Evolutionary conservation across 139 green algal genomes (phyloP), one percentile per base, ranked within the genome.

Genomic region (Yamagishiella unicocca): DNA sequence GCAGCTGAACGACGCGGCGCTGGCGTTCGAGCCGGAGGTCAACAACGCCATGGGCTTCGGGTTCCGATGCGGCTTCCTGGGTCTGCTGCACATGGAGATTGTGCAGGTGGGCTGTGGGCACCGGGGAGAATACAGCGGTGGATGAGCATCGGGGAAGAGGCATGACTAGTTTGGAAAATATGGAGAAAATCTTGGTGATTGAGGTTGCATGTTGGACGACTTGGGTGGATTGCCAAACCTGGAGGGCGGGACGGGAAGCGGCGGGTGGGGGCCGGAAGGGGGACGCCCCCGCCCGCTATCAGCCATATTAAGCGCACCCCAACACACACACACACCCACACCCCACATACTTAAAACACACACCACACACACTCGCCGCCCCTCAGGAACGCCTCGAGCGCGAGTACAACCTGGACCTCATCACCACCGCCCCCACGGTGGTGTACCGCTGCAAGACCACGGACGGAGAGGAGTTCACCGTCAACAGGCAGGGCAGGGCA

Each of bases 41-140:
- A 91, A 95, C 35, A 96, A 90, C 43, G 97, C 97, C 62, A 99
- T 99, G 98, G 98, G 98, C 76, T 99, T 99, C 90, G 98, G 98
- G 53, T 99, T 99, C 93, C 93, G 98, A 4, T 99, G 97, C 91
- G 97, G 98, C 84, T 99, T 99, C 94, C 94, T 99, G 82, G 98
- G 98, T 4, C 92, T 99, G 90, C 94, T 99, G 74, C 97, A 99
- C 93, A 99, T 99, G 97, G 98, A 99, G 88, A 98, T 99, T 78
- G 97, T 99, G 80, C 96, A 98, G 94, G 95, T 97, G 81, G 50
- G 89, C 2, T 0, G 37, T 4, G 27, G 43, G 4, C 21, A 29
- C 21, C 21, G 19, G 55, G 55, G n/a, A n/a, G n/a, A n/a, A n/a
- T n/a, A n/a, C n/a, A n/a, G n/a, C n/a, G n/a, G n/a, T n/a, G n/a